Conservation (phyloP, 2,329 filamentous ascomycete species). For the Trichoderma breve region DNA sequence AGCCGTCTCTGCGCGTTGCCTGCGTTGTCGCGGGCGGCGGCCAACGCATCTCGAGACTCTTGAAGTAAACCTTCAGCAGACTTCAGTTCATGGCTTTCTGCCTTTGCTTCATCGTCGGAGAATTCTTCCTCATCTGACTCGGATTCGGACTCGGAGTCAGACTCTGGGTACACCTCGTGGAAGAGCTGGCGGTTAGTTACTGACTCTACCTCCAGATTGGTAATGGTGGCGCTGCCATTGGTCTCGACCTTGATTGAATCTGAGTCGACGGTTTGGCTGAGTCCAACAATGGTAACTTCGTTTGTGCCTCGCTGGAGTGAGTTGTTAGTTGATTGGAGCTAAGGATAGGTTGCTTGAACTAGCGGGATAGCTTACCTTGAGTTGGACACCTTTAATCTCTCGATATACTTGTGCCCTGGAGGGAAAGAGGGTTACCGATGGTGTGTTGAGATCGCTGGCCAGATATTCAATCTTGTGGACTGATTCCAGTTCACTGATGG, state of each 20-base stretch:
- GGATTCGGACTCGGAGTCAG: conserved; percentile 30
- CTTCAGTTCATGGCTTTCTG: conserved; percentile 24
- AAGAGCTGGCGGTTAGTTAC: conserved; percentile 53
- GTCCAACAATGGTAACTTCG: conserved; percentile 55
- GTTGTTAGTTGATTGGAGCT: not conserved
- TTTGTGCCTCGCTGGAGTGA: conserved; percentile 45
- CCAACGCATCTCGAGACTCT: conserved; percentile 27
- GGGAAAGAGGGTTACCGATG: conserved; percentile 63
- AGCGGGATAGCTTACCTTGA: conserved; percentile 26
- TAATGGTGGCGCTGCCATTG: conserved; percentile 54
- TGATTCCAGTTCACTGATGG: conserved; percentile 36
- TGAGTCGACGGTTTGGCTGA: conserved; percentile 55
- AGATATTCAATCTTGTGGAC: conserved; percentile 49
- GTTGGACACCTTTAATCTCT: conserved; percentile 53
- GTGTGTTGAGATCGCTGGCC: conserved; percentile 56
- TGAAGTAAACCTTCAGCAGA: conserved; percentile 31
- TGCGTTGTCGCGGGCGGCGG: conserved; percentile 25
- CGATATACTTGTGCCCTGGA: conserved; percentile 58
- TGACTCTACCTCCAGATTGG: conserved; percentile 58
- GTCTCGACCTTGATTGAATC: conserved; percentile 62
- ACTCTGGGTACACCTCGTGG: conserved; percentile 47
- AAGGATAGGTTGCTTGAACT: too few relatives aligned
- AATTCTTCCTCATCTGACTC: conserved; percentile 27
- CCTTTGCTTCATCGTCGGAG: conserved; percentile 26
- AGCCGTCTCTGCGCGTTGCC: conserved; percentile 36